Evolutionary conservation across 805 yeast species (phyloP), one percentile per base, ranked within the genome.

Genomic region (Metschnikowia baotianmanensis): DNA sequence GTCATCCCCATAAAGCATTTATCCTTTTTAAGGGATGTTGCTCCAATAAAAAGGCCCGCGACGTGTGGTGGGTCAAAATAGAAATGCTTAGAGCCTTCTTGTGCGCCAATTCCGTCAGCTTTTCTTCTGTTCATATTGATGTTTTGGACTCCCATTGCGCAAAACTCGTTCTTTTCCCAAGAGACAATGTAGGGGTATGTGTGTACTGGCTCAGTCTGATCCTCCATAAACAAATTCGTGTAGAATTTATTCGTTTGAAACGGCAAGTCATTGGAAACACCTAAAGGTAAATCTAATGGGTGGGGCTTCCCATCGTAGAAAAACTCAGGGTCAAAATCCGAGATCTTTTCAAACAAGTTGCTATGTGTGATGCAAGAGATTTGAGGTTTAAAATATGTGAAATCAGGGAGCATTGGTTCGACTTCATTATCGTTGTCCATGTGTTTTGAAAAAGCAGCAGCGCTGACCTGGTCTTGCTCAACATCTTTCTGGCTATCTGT

Each of bases 181-280:
- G 76, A 82, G 35, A 81, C 57, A 2, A 77, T 71, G 56, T 83
- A 86, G 16, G 95, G 95, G 51, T 78, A 80, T 8, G 83, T 71
- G 65, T 75, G 84, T 4, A 74, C 75, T 36, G 79, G 73, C 36
- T 70, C 66, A 18, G 69, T 63, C 59, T 80, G 87, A 36, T 61
- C 62, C 17, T 68, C 82, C 17, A 83, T 64, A 48, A 81, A 62
- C 53, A 84, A 55, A 58, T 86, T 86, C 26, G 78, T 76, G 62
- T 76, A 84, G 61, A 86, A 86, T 62, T 84, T 86, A 68, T 86
- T 86, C 18, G 95, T 87, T 54, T 81, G 80, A 45, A 75, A 70
- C 10, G 73, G 75, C 9, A 47, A 51, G 24, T 61, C 74, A 36
- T 61, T 56, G 44, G 70, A 68, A 28, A 76, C 80, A 25, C 77